These are phyloP conservation scores for Lactarius akahatsu DNA, from an alignment of 768 basidiomycete species.

Conservation along the genomic window DNA sequence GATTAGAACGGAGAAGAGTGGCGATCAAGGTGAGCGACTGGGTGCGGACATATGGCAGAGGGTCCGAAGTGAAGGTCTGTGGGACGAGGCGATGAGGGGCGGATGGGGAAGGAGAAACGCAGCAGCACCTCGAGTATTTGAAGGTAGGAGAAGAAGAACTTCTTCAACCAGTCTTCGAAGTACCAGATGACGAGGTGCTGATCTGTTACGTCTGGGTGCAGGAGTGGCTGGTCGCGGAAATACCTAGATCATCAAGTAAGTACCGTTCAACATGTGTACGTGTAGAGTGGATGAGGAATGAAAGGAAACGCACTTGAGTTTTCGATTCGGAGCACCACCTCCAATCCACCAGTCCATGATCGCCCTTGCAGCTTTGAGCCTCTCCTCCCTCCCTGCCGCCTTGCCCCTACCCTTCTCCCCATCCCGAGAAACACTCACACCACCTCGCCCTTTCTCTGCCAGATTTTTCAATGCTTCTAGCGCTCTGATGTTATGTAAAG, in stretches of 20 bases:
- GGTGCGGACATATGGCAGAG: slow-evolving; percentile 82
- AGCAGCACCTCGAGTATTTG: slow-evolving; percentile 80
- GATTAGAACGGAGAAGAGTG: slow-evolving; percentile 81
- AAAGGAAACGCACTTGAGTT: slow-evolving; percentile 66
- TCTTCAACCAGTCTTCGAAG: slow-evolving; percentile 98
- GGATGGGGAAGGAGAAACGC: neutral
- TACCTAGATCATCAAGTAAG: slow-evolving; percentile 54
- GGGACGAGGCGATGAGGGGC: neutral
- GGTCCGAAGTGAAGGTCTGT: slow-evolving; percentile 79
- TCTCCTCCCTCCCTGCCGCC: slow-evolving; percentile 74
- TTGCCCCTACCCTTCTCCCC: slow-evolving; percentile 20
- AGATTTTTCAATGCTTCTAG: slow-evolving; percentile 72
- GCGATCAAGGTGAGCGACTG: slow-evolving; percentile 78
- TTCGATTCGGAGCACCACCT: slow-evolving; percentile 84
- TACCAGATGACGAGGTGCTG: slow-evolving; percentile 77
- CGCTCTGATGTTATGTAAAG: slow-evolving; percentile 80
- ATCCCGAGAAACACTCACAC: slow-evolving; percentile 44
- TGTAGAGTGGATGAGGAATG: neutral
- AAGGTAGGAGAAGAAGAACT: slow-evolving; percentile 90
- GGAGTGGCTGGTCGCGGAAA: slow-evolving; percentile 83
- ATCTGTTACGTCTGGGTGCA: slow-evolving; percentile 63
- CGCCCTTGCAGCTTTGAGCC: slow-evolving; percentile 84
- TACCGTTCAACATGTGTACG: neutral
- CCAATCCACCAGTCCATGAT: slow-evolving; percentile 98
- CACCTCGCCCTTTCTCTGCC: slow-evolving; percentile 75